Evolutionary conservation across 352 stramenopile genomes (phyloP).

Genomic region (Phytopythium montanum): DNA sequence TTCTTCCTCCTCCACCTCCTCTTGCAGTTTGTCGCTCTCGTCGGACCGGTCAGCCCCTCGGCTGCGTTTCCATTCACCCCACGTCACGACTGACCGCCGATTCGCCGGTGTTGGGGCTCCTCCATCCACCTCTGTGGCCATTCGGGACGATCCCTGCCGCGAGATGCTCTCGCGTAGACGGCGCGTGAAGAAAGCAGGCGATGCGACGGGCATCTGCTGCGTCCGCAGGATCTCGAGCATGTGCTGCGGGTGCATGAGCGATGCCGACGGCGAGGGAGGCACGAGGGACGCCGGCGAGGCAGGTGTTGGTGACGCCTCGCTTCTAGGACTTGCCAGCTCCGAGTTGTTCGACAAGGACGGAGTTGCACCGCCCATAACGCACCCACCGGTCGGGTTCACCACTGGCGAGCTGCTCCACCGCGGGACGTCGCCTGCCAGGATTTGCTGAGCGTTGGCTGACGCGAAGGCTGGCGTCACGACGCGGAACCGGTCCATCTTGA

Average conservation of each 20-base stretch:
- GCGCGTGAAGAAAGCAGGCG: slow-evolving; percentile 43
- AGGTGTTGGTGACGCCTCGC: background rate
- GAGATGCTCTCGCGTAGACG: slow-evolving; percentile 27
- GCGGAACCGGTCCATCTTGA: slow-evolving; percentile 68
- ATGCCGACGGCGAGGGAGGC: slow-evolving; percentile 6
- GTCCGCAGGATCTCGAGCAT: slow-evolving; percentile 73
- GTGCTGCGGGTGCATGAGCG: slow-evolving; percentile 49
- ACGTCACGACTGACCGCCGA: slow-evolving; percentile 31
- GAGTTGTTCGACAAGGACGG: background rate
- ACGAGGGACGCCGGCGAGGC: background rate
- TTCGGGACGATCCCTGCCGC: slow-evolving; percentile 8
- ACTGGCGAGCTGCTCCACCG: background rate
- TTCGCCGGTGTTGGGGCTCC: slow-evolving; percentile 2
- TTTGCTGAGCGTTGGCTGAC: slow-evolving; percentile 5
- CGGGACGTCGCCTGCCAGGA: too few species aligned
- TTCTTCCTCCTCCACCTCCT: slow-evolving; percentile 21
- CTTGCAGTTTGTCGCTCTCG: slow-evolving; percentile 4
- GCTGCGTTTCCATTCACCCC: slow-evolving; percentile 36
- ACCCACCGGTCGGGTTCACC: slow-evolving; percentile 4
- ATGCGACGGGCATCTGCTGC: slow-evolving; percentile 65
- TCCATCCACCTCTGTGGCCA: slow-evolving; percentile 1
- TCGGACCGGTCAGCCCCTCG: slow-evolving; percentile 2
- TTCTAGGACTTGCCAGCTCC: background rate
- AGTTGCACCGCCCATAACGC: background rate
- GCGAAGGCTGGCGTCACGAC: slow-evolving; percentile 53